Conservation (phyloP, 1,139 yeast genomes). For the Pichia sp. region DNA sequence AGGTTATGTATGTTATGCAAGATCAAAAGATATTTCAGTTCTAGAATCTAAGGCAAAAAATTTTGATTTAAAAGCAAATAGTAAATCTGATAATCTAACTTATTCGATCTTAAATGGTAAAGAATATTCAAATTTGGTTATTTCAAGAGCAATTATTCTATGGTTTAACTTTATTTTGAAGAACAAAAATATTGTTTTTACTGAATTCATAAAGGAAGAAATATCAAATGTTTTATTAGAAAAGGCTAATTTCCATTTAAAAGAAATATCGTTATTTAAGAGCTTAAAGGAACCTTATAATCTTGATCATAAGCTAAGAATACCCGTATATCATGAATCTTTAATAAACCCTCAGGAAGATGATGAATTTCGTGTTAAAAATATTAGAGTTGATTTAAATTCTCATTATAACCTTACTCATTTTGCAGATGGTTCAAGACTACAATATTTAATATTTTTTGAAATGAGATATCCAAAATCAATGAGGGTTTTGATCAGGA, state of each 20-base stretch:
- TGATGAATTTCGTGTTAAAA: too few relatives aligned
- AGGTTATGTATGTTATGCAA: conserved; percentile 8
- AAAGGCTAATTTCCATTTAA: conserved; percentile 8
- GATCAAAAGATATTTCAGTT: conserved; percentile 6
- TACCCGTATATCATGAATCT: conserved; percentile 10
- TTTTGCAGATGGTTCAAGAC: conserved; percentile 16
- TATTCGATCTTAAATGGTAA: conserved; percentile 5
- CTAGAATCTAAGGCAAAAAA: conserved; percentile 1
- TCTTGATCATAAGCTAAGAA: conserved; percentile 3
- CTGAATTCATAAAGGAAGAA: conserved; percentile 15
- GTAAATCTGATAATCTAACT: neutral
- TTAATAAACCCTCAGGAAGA: too few relatives aligned
- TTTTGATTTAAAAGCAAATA: neutral
- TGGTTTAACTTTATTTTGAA: conserved; percentile 16
- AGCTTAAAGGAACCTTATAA: neutral
- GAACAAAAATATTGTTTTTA: conserved; percentile 13
- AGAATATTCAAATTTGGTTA: conserved; percentile 5
- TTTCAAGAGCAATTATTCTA: conserved; percentile 8
- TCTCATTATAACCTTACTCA: neutral
- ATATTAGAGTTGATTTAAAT: neutral
- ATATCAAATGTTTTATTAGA: conserved; percentile 13
- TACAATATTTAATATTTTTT: conserved; percentile 33
- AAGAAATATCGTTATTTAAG: conserved; percentile 1
- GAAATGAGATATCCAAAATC: conserved; percentile 52
- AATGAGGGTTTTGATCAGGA: conserved; percentile 41